Evolutionary conservation across 768 basidiomycete species (phyloP).

Genomic region (Hysterangium stoloniferum): DNA sequence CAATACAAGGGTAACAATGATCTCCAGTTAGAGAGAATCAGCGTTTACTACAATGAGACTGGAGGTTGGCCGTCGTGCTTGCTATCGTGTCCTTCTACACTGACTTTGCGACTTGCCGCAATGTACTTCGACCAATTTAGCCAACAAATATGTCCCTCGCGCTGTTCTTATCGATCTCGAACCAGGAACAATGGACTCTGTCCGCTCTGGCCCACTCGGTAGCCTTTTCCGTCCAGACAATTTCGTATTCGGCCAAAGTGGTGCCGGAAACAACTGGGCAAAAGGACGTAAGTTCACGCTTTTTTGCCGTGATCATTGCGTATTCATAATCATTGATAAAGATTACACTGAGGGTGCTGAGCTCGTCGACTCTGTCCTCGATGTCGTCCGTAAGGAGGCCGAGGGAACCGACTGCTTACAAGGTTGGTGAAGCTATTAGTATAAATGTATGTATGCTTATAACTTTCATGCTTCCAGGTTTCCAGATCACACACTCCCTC

Average conservation of each 20-base stretch:
- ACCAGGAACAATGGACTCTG: slow-evolving; percentile 93
- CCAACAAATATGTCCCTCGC: slow-evolving; percentile 97
- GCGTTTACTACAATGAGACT: slow-evolving; percentile 97
- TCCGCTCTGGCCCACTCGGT: slow-evolving; percentile 85
- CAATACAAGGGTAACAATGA: slow-evolving; percentile 90
- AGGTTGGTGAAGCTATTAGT: slow-evolving; percentile 43
- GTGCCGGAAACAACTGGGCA: slow-evolving; percentile 99
- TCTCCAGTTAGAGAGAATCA: slow-evolving; percentile 94
- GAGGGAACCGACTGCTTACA: slow-evolving; percentile 97
- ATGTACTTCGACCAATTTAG: slow-evolving; percentile 4
- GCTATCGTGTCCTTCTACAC: neutral
- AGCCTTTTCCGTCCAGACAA: slow-evolving; percentile 95
- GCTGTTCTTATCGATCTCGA: slow-evolving; percentile 96
- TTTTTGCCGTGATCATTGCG: slow-evolving; percentile 12
- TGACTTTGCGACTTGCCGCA: neutral
- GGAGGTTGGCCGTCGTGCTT: slow-evolving; percentile 32
- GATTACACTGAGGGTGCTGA: slow-evolving; percentile 96
- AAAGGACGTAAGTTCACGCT: slow-evolving; percentile 80
- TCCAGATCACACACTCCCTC: slow-evolving; percentile 98
- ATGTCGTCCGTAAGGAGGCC: slow-evolving; percentile 98
- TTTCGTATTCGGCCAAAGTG: slow-evolving; percentile 96
- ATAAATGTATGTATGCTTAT: neutral
- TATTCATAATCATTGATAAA: slow-evolving; percentile 22
- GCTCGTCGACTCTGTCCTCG: slow-evolving; percentile 94
- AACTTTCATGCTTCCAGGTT: slow-evolving; percentile 42